Evolutionary conservation across 805 yeast genomes (phyloP).

Genomic region (Zygosaccharomyces siamensis): DNA sequence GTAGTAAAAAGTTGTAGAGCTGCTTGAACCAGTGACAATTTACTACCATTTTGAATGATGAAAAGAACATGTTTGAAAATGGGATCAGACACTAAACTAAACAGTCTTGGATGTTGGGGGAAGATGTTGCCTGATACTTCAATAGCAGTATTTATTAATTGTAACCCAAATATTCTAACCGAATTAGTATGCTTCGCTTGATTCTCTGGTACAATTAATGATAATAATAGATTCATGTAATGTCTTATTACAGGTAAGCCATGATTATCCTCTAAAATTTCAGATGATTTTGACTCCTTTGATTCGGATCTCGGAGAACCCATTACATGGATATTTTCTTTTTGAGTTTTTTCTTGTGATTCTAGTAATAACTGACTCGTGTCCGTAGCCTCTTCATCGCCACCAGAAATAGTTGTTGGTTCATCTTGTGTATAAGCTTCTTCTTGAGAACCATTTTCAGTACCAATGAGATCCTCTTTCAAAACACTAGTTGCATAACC

Average conservation of each 20-base stretch:
- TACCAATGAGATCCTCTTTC: constrained; percentile 48
- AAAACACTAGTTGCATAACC: constrained; percentile 45
- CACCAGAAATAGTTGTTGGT: not conserved
- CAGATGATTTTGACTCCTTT: constrained; percentile 16
- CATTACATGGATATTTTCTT: not conserved
- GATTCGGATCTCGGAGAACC: not conserved
- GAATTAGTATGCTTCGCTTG: constrained; percentile 83
- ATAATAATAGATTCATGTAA: constrained; percentile 66
- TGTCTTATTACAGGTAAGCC: constrained; percentile 75
- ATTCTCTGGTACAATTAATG: constrained; percentile 76
- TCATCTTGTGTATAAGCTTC: constrained; percentile 8
- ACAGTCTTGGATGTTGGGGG: constrained; percentile 56
- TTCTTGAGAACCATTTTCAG: constrained; percentile 26
- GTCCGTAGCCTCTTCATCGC: not conserved
- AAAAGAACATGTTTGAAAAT: constrained; percentile 83
- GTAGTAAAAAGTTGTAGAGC: constrained; percentile 74
- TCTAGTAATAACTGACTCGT: not conserved
- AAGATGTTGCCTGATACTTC: constrained; percentile 72
- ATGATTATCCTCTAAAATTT: constrained; percentile 41
- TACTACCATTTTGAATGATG: constrained; percentile 66
- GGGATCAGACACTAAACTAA: constrained; percentile 67
- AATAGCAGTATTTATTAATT: constrained; percentile 68
- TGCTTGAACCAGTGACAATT: constrained; percentile 65
- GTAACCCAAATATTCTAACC: constrained; percentile 76
- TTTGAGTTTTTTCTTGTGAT: not conserved